These are phyloP conservation scores for Sodiomyces alkalinus DNA, from an alignment of 2,329 filamentous ascomycete genomes.

Conservation along the genomic window DNA sequence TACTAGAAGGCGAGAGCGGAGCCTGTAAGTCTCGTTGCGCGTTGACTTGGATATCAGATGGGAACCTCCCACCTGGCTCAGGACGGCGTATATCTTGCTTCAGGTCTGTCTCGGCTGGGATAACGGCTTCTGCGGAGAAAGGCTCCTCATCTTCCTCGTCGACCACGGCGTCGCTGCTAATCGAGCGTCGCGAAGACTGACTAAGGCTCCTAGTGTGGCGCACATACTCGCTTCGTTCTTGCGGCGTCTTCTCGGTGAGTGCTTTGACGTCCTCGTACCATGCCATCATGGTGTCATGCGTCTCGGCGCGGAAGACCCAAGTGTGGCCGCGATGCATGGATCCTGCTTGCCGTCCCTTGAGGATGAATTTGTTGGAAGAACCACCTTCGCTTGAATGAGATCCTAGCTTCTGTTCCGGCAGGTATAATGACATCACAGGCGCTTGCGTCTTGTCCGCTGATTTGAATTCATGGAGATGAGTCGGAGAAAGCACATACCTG, in stretches of 20 bases:
- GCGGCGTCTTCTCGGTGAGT: slow-evolving; percentile 74
- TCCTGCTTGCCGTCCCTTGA: slow-evolving; percentile 90
- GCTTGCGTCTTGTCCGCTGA: slow-evolving; percentile 87
- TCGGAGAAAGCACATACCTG: slow-evolving; percentile 91
- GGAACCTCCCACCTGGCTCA: slow-evolving; percentile 90
- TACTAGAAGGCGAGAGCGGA: slow-evolving; percentile 66
- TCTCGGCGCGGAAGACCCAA: slow-evolving; percentile 58
- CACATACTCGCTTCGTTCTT: slow-evolving; percentile 79
- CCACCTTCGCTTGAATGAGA: slow-evolving; percentile 73
- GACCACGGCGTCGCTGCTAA: slow-evolving; percentile 61
- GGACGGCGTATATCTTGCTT: slow-evolving; percentile 50
- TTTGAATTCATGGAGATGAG: slow-evolving; percentile 97
- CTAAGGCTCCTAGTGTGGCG: slow-evolving; percentile 69
- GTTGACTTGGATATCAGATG: slow-evolving; percentile 81
- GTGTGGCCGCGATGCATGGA: slow-evolving; percentile 72
- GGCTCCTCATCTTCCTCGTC: slow-evolving; percentile 60
- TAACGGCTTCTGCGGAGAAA: slow-evolving; percentile 39
- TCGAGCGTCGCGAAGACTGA: slow-evolving; percentile 43
- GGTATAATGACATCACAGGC: slow-evolving; percentile 89
- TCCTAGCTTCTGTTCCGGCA: slow-evolving; percentile 89
- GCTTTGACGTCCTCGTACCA: slow-evolving; percentile 91
- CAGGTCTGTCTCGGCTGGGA: slow-evolving; percentile 31
- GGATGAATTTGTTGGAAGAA: slow-evolving; percentile 91
- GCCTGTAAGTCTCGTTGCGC: slow-evolving; percentile 63
- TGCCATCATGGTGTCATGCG: slow-evolving; percentile 87